A percentile compares a stretch with the other conserved stretches of the same genome.
Conservation (phyloP, 2,329 filamentous ascomycete genomes). For the Sporothrix mexicana region DNA sequence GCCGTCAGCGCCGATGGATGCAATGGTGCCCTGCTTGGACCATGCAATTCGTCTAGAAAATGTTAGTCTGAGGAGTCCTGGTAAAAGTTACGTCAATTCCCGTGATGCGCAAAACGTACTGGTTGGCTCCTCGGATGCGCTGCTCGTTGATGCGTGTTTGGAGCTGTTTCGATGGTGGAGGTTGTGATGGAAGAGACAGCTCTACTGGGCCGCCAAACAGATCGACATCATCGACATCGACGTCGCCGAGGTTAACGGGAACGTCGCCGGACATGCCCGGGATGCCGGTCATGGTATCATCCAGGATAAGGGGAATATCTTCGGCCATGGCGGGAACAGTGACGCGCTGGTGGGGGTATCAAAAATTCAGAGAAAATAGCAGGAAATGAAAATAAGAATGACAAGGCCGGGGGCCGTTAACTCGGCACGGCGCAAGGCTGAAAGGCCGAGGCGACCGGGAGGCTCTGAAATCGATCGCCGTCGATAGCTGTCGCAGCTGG, state of each 20-base stretch:
- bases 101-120: constrained; percentile 58
- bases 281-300: constrained; percentile 45
- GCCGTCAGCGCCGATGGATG: constrained; percentile 76
- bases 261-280: constrained; percentile 50
- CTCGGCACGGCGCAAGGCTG: constrained; percentile 7
- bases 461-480: neutral
- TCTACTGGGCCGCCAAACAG: constrained; percentile 51
- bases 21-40: constrained; percentile 87
- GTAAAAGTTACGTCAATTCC: too few species aligned
- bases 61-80: constrained; percentile 31
- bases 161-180: constrained; percentile 66
- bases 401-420: too few species aligned
- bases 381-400: neutral
- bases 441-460: constrained; percentile 1
- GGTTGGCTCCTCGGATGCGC: constrained; percentile 75
- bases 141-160: constrained; percentile 78
- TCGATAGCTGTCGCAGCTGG: neutral
- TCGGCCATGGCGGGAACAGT: neutral
- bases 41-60: constrained; percentile 74
- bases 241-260: constrained; percentile 54
- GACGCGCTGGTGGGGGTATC: neutral
- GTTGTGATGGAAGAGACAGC: constrained; percentile 57
- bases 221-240: constrained; percentile 74
- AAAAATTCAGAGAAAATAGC: neutral
- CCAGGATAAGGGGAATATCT: constrained; percentile 34